phyloP scores from a whole-genome alignment of 176 grass and related monocot species.

The Juncus inflexus region DNA sequence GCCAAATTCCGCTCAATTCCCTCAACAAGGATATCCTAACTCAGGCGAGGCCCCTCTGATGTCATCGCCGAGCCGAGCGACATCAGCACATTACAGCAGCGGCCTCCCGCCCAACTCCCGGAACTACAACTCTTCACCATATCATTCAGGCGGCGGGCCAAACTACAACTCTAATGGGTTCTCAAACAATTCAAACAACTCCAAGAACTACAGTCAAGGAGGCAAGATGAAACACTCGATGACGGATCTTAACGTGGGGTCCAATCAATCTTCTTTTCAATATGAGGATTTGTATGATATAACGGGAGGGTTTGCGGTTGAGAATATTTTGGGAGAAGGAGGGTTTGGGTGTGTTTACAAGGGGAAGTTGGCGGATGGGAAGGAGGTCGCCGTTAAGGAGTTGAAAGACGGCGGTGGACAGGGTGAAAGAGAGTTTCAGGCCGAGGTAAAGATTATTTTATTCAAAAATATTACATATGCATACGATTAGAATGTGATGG shows the following conservation, averaged over 20 bases:
- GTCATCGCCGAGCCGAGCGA: slow-evolving; percentile 28
- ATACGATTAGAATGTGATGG: too few species aligned
- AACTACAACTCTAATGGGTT: slow-evolving; percentile 40
- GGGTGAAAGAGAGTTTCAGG: slow-evolving; percentile 92
- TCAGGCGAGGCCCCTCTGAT: slow-evolving; percentile 56
- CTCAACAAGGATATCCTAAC: slow-evolving; percentile 35
- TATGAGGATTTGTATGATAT: slow-evolving; percentile 78
- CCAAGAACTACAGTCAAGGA: slow-evolving; percentile 25
- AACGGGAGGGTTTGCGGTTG: slow-evolving; percentile 60
- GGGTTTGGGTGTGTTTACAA: slow-evolving; percentile 93
- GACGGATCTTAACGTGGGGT: slow-evolving; percentile 46
- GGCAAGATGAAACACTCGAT: slow-evolving; percentile 20
- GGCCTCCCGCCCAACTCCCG: slow-evolving; percentile 21
- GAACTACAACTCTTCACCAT: slow-evolving; percentile 14
- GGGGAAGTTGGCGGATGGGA: slow-evolving; percentile 57
- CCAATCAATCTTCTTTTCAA: slow-evolving; percentile 51
- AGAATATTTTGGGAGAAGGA: slow-evolving; percentile 79
- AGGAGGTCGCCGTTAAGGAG: slow-evolving; percentile 83
- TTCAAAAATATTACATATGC: too few species aligned
- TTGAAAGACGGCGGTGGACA: slow-evolving; percentile 84
- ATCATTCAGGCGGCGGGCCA: slow-evolving; percentile 4
- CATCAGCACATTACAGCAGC: slow-evolving; percentile 41
- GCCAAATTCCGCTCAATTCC: slow-evolving; percentile 31
- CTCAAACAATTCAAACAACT: slow-evolving; percentile 9
- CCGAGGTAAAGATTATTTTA: slow-evolving; percentile 36